Evolutionary conservation across 2,329 filamentous ascomycete genomes (phyloP).

Genomic region (Pestalotiopsis sp.): DNA sequence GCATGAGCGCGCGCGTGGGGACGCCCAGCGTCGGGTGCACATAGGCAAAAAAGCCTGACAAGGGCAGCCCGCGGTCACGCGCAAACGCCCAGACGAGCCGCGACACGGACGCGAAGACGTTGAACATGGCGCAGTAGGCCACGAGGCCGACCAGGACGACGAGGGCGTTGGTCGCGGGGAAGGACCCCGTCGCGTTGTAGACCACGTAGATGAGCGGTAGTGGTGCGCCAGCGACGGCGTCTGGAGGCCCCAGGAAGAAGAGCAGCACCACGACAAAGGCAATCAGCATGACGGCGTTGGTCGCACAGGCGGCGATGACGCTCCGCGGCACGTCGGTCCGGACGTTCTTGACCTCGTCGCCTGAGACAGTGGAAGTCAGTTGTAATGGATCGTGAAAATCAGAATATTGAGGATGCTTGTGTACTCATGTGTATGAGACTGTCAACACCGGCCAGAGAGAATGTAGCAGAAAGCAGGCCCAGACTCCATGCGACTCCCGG

Average conservation of each 20-base stretch:
- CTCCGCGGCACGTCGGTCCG: not conserved
- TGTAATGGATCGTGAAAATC: not conserved
- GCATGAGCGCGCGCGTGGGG: not conserved
- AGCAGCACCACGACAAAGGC: conserved; percentile 1
- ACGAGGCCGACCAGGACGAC: not conserved
- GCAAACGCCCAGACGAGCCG: not conserved
- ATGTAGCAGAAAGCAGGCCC: not conserved
- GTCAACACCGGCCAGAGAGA: conserved; percentile 1
- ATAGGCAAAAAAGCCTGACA: conserved; percentile 51
- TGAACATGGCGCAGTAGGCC: not conserved
- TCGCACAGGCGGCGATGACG: not conserved
- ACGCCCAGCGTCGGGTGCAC: not conserved
- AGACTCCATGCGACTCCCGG: not conserved
- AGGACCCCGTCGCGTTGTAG: not conserved
- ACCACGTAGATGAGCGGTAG: not conserved
- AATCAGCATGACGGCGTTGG: not conserved
- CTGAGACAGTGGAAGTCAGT: not conserved
- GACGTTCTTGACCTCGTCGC: conserved; percentile 1
- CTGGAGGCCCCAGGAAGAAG: not conserved
- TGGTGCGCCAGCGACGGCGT: not conserved
- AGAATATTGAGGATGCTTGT: not conserved
- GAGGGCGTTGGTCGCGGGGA: not conserved
- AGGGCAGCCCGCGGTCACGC: conserved; percentile 8
- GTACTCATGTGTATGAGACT: conserved; percentile 3
- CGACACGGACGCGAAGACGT: conserved; percentile 8